Conservation (phyloP, 371 early-diverging fungal species). For the Mucor mucedo region DNA sequence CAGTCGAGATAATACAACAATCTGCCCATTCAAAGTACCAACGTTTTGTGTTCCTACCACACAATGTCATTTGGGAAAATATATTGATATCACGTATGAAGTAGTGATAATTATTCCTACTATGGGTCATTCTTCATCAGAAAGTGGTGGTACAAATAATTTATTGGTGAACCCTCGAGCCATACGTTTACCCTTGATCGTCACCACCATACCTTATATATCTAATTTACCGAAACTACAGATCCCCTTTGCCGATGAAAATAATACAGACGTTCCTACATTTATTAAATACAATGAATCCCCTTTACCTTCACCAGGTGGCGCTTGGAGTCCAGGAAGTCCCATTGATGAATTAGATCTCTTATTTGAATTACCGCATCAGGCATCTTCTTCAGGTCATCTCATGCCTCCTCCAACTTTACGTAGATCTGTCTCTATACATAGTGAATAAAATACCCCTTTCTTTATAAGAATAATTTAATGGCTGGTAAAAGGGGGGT, state of each 20-base stretch:
- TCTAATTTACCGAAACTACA: slow-evolving; percentile 28
- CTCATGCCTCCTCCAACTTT: slow-evolving; percentile 29
- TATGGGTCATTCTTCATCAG: slow-evolving; percentile 10
- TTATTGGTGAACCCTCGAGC: slow-evolving; percentile 15
- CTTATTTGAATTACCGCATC: slow-evolving; percentile 4
- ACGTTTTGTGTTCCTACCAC: slow-evolving; percentile 42
- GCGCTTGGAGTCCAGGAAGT: slow-evolving; percentile 31
- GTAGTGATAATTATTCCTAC: slow-evolving; percentile 44
- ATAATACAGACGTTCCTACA: slow-evolving; percentile 23
- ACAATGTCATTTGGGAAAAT: slow-evolving; percentile 31
- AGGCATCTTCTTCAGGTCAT: slow-evolving; percentile 28
- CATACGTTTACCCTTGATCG: slow-evolving; percentile 35
- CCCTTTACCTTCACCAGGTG: slow-evolving; percentile 22
- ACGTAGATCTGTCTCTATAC: slow-evolving; percentile 9
- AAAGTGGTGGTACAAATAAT: not conserved
- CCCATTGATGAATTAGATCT: slow-evolving; percentile 23
- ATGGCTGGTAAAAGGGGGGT: not conserved
- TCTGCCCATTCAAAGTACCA: slow-evolving; percentile 44
- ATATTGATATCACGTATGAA: slow-evolving; percentile 39
- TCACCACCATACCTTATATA: slow-evolving; percentile 42
- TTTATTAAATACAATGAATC: slow-evolving; percentile 42
- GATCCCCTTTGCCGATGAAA: slow-evolving; percentile 29
- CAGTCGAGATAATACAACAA: slow-evolving; percentile 27
- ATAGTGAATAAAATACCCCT: not conserved
- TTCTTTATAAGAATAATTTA: too few relatives aligned